phyloP scores from a whole-genome alignment of 371 early-diverging fungal species.

The Mortierella sp. region DNA sequence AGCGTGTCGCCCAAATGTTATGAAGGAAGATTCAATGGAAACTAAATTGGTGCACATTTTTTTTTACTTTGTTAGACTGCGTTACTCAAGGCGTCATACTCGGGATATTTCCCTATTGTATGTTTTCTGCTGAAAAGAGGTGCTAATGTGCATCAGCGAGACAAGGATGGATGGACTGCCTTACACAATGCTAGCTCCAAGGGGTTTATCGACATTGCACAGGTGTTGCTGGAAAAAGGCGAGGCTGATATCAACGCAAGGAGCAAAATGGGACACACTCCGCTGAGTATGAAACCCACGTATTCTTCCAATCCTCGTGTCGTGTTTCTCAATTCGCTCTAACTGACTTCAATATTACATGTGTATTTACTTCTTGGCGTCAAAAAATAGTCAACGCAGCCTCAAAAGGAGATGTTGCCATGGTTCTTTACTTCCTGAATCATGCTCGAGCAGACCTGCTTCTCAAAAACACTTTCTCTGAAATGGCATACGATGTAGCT shows the following conservation, averaged over 20 bases:
- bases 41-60: not conserved
- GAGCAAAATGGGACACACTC: constrained; percentile 79
- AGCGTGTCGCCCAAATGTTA: too few relatives aligned
- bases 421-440: constrained; percentile 76
- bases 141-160: constrained; percentile 77
- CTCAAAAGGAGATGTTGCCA: constrained; percentile 75
- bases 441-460: constrained; percentile 74
- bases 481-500: constrained; percentile 87
- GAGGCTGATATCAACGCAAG: constrained; percentile 71
- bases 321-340: constrained; percentile 1
- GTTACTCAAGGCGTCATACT: constrained; percentile 81
- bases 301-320: not conserved
- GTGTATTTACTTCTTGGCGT: not conserved
- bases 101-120: constrained; percentile 76
- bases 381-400: constrained; percentile 77
- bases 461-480: constrained; percentile 76
- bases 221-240: constrained; percentile 67
- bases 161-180: constrained; percentile 89
- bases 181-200: constrained; percentile 84
- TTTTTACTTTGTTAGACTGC: constrained; percentile 70
- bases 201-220: constrained; percentile 72
- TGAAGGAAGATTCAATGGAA: not conserved
- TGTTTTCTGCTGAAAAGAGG: constrained; percentile 71
- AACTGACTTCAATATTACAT: not conserved
- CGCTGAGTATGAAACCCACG: constrained; percentile 69